Evolutionary conservation across 106 monocot genomes (phyloP).

Genomic region (Posidonia australis): DNA sequence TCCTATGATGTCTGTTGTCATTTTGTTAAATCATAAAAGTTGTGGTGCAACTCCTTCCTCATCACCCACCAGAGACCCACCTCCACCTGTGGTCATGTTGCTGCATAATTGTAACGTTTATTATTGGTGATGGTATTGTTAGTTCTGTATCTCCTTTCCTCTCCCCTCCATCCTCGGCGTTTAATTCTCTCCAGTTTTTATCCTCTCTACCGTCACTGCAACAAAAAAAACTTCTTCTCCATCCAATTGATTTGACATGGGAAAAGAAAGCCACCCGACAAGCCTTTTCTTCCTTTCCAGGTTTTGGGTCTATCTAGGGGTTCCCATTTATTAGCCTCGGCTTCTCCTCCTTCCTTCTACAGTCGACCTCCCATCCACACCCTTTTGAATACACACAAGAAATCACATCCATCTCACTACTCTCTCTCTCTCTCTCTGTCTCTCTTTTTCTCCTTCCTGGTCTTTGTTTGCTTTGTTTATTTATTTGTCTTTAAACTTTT

Average conservation of each 20-base stretch:
- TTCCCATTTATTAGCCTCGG: constrained; percentile 3
- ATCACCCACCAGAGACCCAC: no score
- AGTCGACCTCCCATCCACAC: not conserved
- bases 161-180: not conserved
- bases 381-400: no score
- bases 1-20: no score
- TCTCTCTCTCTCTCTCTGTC: not conserved
- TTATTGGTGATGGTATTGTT: not conserved
- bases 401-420: not conserved
- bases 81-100: no score
- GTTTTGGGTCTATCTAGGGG: constrained; percentile 8
- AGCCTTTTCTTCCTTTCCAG: constrained; percentile 23
- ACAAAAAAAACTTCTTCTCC: not conserved
- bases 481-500: not conserved
- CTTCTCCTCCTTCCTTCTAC: not conserved
- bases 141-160: not conserved
- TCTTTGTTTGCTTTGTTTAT: constrained; percentile 1
- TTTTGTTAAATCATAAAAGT: no score
- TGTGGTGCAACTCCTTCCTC: no score
- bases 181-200: not conserved
- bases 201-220: constrained; percentile 5
- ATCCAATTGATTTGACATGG: constrained; percentile 38
- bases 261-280: constrained; percentile 48
- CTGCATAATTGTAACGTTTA: no score
- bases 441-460: not conserved